phyloP scores from a whole-genome alignment of 164 flowering plant genomes.

The Saururus chinensis region DNA sequence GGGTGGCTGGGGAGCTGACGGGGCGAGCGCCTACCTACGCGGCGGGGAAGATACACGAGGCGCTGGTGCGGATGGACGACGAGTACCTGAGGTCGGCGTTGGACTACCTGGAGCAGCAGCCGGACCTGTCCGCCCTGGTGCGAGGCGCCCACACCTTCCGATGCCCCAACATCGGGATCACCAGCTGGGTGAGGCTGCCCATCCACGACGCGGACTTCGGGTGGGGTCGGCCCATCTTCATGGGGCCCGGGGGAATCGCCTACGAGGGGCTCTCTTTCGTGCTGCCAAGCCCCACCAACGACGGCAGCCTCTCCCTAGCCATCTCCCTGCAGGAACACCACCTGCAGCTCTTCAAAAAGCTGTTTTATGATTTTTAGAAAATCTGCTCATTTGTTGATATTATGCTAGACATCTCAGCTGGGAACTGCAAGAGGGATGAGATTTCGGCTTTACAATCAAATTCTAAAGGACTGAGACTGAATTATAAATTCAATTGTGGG shows the following conservation, averaged over 20 bases:
- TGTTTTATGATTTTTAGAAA: conserved; percentile 16
- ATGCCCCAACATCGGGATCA: conserved; percentile 25
- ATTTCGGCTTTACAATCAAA: too few species aligned
- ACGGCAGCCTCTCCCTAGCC: conserved; percentile 29
- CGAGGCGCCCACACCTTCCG: conserved; percentile 46
- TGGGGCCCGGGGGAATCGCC: conserved; percentile 27
- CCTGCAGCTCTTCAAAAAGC: conserved; percentile 27
- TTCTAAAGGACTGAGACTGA: too few species aligned
- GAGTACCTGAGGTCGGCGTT: conserved; percentile 53
- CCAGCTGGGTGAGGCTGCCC: conserved; percentile 26
- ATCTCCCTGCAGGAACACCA: conserved; percentile 23
- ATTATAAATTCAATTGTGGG: too few species aligned
- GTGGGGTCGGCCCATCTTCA: conserved; percentile 35
- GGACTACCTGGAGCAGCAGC: conserved; percentile 57
- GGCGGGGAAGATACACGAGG: conserved; percentile 36
- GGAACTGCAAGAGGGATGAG: too few species aligned
- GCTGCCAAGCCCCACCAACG: conserved; percentile 21
- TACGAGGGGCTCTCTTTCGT: conserved; percentile 28
- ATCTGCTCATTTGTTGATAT: not conserved
- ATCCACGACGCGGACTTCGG: conserved; percentile 27
- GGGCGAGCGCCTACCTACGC: conserved; percentile 18
- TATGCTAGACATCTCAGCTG: too few species aligned
- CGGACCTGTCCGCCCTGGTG: conserved; percentile 47
- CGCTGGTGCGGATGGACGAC: conserved; percentile 43
- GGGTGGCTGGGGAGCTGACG: conserved; percentile 11